Base-by-base conservation (phyloP, 208 protist genomes). In the Trypanosoma boissoni region DNA sequence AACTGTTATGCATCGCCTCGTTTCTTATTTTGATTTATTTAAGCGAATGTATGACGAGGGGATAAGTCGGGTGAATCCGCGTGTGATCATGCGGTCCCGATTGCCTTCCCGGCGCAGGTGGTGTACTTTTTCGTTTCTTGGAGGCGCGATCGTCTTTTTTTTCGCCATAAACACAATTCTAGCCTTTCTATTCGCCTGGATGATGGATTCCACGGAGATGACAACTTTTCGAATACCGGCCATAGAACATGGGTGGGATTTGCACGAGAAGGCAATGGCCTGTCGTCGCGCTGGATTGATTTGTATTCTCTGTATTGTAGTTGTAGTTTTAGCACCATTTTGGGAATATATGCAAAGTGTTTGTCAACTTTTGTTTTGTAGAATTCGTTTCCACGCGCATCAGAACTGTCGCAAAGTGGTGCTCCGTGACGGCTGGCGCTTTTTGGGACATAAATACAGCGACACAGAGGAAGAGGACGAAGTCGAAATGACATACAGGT, bases 161-260 rank as follows among this genome's bases (percentile, higher is more conserved):
- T 58, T 20, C 44, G 23, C 29, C 18, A 26, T 70, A 3, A 70
- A 70, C 41, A 41, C 27, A 7, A 37, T 41, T 10, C 55, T 62
- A 16, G 54, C 64, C 4, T 70, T 64, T 55, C 45, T 70, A 14
- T 70, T 70, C 52, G 64, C 56, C 10, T 70, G 48, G 56, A 70
- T 70, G 56, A 70, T 70, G 36, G 64, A 70, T 18, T 64, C 64
- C 34, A 61, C 54, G 21, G 42, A 57, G 18, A 27, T 70, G 21
- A 46, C 32, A 29, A 56, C 44, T 1, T 70, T 70, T 43, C 27
- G 23, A 1, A 61, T 70, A 41, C 56, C 64, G 18, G 54, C 64
- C 6, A 16, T 70, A 18, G 64, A 70, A 41, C 46, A 29, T 14
- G 48, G 48, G 4, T 70, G 64, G 64, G 64, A 58, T 28, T 20